Evolutionary conservation across 768 basidiomycete species (phyloP), one percentile per base, ranked within the genome.

Genomic region (Phaffia australis): DNA sequence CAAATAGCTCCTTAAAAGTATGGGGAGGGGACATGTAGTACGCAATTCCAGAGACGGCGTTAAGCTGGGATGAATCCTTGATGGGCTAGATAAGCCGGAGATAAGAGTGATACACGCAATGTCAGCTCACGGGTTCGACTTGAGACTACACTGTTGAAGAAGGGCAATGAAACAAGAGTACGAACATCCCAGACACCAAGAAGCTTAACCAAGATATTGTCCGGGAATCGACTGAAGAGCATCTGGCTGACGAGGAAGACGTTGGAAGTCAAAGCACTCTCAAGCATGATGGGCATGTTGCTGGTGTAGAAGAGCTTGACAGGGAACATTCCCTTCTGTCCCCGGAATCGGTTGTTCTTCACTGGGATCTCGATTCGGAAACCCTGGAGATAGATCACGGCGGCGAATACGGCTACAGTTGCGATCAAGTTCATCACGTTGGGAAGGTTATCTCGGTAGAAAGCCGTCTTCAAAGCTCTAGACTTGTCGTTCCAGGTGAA

Each of bases 251-350:
- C 82, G 77, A 98, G 88, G 80, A 92, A 98, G 35, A 99, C 85
- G 76, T 99, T 94, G 66, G 85, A 87, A 0, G 90, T 90, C 65
- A 98, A 80, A 18, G 93, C 93, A 18, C 84, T 85, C 79, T 98
- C 89, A 68, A 98, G 83, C 94, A 99, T 99, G 81, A 99, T 98
- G 65, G 94, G 94, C 94, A 97, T 99, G 80, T 98, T 99, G 54
- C 85, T 87, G 19, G 95, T 98, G 79, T 98, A 99, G 80, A 99
- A 98, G 48, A 98, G 84, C 80, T 98, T 98, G 80, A 99, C 83
- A 60, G 95, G 95, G 80, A 97, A 98, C 18, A 84, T 83, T 51
- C 89, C 93, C 35, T 93, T 83, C 77, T 97, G 92, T n/a, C 95
- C 95, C 66, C 92, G 83, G 85, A 92, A 90, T 71, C 85, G 83